These are phyloP conservation scores for Myriosclerotinia curreyana DNA, from an alignment of 2,329 filamentous ascomycete species.

Conservation along the genomic window DNA sequence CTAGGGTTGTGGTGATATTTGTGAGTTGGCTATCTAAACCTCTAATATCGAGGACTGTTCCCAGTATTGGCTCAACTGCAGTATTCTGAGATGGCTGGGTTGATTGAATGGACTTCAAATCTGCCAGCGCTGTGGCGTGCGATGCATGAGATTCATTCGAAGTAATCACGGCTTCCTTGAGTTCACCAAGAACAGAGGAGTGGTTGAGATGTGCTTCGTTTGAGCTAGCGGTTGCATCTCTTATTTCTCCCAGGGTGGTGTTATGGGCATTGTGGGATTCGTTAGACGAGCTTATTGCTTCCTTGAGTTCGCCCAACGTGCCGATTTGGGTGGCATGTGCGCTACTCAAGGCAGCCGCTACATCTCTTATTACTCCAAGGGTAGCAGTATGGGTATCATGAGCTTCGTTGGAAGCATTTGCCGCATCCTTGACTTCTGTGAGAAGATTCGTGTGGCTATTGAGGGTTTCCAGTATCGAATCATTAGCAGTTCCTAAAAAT, in stretches of 20 bases:
- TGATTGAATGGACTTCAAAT: constrained; percentile 21
- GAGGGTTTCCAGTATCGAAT: constrained; percentile 30
- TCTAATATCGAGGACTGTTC: not conserved
- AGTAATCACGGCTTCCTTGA: constrained; percentile 25
- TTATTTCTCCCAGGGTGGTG: constrained; percentile 27
- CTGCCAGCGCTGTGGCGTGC: constrained; percentile 24
- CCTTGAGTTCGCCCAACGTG: constrained; percentile 29
- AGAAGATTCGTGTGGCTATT: constrained; percentile 30
- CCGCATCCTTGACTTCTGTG: constrained; percentile 31
- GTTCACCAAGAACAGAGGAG: constrained; percentile 24
- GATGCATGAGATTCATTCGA: constrained; percentile 22
- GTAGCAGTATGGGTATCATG: constrained; percentile 27
- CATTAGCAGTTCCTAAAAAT: constrained; percentile 23
- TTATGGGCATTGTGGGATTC: constrained; percentile 26
- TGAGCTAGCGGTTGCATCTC: constrained; percentile 23
- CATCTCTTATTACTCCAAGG: constrained; percentile 29
- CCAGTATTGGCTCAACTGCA: not conserved
- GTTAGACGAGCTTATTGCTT: constrained; percentile 20
- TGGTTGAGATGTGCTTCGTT: constrained; percentile 28
- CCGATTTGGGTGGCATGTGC: constrained; percentile 23
- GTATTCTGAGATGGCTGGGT: not conserved
- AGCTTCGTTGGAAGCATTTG: constrained; percentile 11
- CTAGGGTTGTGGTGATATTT: constrained; percentile 28
- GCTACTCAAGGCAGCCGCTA: constrained; percentile 17
- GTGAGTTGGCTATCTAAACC: constrained; percentile 23